Percentiles rank a stretch among this genome's conserved stretches.
Evolutionary conservation across 768 basidiomycete genomes (phyloP).

Genomic region (Tulasnella sp.): DNA sequence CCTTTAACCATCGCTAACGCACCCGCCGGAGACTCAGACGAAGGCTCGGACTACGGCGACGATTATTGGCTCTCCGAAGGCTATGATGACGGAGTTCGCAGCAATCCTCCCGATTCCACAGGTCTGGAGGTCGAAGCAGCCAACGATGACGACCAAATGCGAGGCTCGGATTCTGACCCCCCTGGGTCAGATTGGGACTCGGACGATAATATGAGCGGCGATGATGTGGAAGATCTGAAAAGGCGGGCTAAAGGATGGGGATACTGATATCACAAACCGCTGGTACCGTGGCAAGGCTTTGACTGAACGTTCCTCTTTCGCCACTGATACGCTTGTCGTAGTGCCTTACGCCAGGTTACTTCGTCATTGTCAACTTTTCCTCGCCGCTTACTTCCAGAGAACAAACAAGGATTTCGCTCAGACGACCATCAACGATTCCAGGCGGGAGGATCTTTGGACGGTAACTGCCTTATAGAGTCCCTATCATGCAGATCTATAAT

Average conservation of each 20-base stretch:
- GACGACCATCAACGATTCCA: too few relatives aligned
- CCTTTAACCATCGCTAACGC: background rate
- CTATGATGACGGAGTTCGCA: background rate
- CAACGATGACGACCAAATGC: background rate
- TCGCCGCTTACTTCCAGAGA: too few relatives aligned
- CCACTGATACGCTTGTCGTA: background rate
- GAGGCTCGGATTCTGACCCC: background rate
- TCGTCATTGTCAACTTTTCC: background rate
- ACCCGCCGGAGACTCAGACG: background rate
- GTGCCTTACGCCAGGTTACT: background rate
- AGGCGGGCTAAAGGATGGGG: background rate
- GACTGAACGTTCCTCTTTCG: background rate
- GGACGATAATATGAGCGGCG: background rate
- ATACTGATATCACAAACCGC: background rate
- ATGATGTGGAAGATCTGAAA: background rate
- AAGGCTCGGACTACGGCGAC: background rate
- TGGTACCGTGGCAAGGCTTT: background rate
- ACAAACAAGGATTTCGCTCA: too few relatives aligned
- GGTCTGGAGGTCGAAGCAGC: background rate
- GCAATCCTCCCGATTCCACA: background rate
- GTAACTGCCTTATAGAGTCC: too few relatives aligned
- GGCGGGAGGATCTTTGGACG: too few relatives aligned
- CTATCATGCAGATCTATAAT: too few relatives aligned
- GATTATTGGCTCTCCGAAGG: background rate
- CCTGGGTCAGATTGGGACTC: slow-evolving; percentile 3